Conservation (phyloP, 192 early-diverging fungal genomes). For the Chytriomyces hyalinus region DNA sequence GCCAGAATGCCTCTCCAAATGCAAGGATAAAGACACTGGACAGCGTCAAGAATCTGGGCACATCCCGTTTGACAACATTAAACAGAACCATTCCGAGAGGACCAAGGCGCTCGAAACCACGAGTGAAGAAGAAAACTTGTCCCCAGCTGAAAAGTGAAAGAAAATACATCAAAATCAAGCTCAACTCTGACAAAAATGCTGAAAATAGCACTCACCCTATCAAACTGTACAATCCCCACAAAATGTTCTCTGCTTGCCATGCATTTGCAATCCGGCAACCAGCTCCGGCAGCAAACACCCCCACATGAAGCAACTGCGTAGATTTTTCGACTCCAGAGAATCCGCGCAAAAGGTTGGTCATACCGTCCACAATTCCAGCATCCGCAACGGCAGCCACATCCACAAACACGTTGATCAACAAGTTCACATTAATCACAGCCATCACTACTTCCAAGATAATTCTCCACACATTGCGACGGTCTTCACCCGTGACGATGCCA, state of each 20-base stretch:
- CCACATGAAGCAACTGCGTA: neutral
- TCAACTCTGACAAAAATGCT: neutral
- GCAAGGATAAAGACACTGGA: slow-evolving; percentile 17
- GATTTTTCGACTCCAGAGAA: slow-evolving; percentile 5
- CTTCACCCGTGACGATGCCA: neutral
- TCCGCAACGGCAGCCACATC: neutral
- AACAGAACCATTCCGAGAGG: slow-evolving; percentile 10
- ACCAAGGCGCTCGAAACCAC: slow-evolving; percentile 15
- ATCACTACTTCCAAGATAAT: neutral
- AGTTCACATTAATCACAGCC: neutral
- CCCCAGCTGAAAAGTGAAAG: neutral
- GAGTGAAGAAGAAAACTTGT: slow-evolving; percentile 25
- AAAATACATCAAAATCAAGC: neutral
- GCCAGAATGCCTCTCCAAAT: slow-evolving; percentile 24
- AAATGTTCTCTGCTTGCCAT: slow-evolving; percentile 23
- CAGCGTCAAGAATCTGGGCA: slow-evolving; percentile 3
- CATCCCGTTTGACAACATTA: neutral
- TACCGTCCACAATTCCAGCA: neutral
- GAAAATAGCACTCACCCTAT: neutral
- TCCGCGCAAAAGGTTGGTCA: neutral
- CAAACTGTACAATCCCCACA: slow-evolving; percentile 21
- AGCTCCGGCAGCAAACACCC: slow-evolving; percentile 1
- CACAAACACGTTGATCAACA: neutral
- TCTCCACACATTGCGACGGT: neutral
- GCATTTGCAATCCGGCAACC: neutral